phyloP scores from a whole-genome alignment of 208 protist genomes.

The Crithidia sp. region DNA sequence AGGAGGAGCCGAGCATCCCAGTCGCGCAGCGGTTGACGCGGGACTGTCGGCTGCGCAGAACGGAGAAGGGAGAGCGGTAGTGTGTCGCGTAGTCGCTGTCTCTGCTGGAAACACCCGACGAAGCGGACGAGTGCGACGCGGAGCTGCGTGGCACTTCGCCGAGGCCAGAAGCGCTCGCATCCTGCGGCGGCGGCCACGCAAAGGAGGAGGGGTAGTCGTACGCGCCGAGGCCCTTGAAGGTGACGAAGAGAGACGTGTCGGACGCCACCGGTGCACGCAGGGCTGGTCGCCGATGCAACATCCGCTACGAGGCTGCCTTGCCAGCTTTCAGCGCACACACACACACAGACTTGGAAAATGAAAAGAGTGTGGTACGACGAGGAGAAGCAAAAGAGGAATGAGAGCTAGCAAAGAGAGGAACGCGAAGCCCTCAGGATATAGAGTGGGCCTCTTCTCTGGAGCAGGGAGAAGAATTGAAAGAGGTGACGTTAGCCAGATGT shows the following conservation, averaged over 20 bases:
- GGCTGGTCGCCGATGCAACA: conserved; percentile 8
- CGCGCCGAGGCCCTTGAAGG: conserved; percentile 29
- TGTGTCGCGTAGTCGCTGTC: conserved; percentile 8
- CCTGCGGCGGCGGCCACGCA: conserved; percentile 25
- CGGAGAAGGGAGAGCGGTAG: conserved; percentile 69
- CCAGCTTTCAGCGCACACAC: too few species aligned
- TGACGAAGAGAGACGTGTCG: conserved; percentile 8
- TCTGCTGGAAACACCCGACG: not conserved
- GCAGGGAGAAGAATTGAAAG: too few species aligned
- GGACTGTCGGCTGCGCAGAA: conserved; percentile 54
- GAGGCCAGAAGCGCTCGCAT: not conserved
- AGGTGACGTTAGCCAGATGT: too few species aligned
- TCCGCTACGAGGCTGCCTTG: not conserved
- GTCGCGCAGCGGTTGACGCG: conserved; percentile 45
- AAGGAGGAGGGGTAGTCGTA: conserved; percentile 33
- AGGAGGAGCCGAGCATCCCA: conserved; percentile 30
- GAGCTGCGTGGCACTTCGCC: not conserved
- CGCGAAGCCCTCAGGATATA: too few species aligned
- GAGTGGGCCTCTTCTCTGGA: too few species aligned
- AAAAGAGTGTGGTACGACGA: too few species aligned
- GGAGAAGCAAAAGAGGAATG: too few species aligned
- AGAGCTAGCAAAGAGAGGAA: too few species aligned
- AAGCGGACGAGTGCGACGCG: not conserved
- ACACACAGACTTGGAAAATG: too few species aligned
- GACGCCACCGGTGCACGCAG: conserved; percentile 1